Conservation (phyloP, 495 filamentous ascomycete genomes). For the Stereocaulon alpinum region DNA sequence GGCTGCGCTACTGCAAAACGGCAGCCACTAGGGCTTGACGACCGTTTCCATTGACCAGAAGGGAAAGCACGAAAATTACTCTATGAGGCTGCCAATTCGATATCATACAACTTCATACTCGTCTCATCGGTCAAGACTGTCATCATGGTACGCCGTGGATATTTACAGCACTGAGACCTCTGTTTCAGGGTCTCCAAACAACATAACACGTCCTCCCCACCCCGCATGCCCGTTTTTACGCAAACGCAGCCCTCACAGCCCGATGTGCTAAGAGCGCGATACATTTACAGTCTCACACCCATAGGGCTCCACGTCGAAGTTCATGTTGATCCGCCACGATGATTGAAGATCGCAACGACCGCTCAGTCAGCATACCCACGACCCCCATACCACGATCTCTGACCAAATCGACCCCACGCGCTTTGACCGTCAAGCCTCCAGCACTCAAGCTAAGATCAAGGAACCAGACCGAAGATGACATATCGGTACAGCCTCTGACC, state of each 20-base stretch:
- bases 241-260: background rate
- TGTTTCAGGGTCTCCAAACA: background rate
- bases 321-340: background rate
- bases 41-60: background rate
- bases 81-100: background rate
- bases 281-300: background rate
- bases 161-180: background rate
- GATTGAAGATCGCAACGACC: slow-evolving; percentile 9
- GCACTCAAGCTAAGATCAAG: slow-evolving; percentile 11
- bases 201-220: background rate
- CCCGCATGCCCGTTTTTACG: background rate
- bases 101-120: background rate
- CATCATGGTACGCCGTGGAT: background rate
- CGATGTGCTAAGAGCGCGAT: background rate
- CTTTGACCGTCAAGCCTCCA: slow-evolving; percentile 17
- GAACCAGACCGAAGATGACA: slow-evolving; percentile 24
- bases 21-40: slow-evolving; percentile 5
- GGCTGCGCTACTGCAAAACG: background rate
- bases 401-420: slow-evolving; percentile 14
- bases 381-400: slow-evolving; percentile 12
- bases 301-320: background rate
- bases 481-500: slow-evolving; percentile 18
- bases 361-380: slow-evolving; percentile 3
- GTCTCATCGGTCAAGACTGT: background rate
- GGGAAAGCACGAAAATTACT: background rate